These are phyloP conservation scores for Comarum palustre DNA, from an alignment of 306 rosid genomes.

Conservation along the genomic window DNA sequence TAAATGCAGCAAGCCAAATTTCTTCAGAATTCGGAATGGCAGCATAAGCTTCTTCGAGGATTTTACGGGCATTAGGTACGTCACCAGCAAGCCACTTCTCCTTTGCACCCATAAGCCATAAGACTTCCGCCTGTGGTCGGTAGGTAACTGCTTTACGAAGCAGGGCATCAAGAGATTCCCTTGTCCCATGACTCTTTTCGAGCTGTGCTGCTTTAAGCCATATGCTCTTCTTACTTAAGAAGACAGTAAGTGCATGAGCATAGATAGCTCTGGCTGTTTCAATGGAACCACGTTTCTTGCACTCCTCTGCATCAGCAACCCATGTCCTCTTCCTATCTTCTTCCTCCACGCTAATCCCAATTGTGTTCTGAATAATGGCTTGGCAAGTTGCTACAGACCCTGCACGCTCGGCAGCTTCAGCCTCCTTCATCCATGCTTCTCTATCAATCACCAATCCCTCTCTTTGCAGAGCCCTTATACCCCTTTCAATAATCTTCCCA, in stretches of 20 bases:
- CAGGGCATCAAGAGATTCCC: constrained; percentile 85
- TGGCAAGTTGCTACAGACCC: constrained; percentile 78
- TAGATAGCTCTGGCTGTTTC: constrained; percentile 91
- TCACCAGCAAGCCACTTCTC: constrained; percentile 99
- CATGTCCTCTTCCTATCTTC: constrained; percentile 95
- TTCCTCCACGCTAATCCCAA: constrained; percentile 86
- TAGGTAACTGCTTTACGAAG: constrained; percentile 83
- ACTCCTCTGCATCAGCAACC: constrained; percentile 97
- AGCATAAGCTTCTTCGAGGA: constrained; percentile 90
- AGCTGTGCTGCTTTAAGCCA: constrained; percentile 97
- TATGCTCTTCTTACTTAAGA: constrained; percentile 86
- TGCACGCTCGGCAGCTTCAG: constrained; percentile 89
- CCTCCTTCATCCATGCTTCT: constrained; percentile 92
- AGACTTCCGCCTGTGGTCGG: constrained; percentile 90
- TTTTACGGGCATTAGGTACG: constrained; percentile 80
- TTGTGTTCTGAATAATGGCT: constrained; percentile 64
- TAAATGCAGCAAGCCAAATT: constrained; percentile 93
- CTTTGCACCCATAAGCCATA: constrained; percentile 98
- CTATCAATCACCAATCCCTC: constrained; percentile 72
- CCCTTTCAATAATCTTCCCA: constrained; percentile 80
- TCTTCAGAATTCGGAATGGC: constrained; percentile 93
- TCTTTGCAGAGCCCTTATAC: constrained; percentile 82
- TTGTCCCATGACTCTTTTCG: constrained; percentile 85
- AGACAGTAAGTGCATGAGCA: constrained; percentile 77
- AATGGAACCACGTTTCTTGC: constrained; percentile 85